Percentiles rank a stretch among this genome's conserved stretches.
Conservation (phyloP, 1,139 yeast genomes). For the Yamadazyma aaseri region DNA sequence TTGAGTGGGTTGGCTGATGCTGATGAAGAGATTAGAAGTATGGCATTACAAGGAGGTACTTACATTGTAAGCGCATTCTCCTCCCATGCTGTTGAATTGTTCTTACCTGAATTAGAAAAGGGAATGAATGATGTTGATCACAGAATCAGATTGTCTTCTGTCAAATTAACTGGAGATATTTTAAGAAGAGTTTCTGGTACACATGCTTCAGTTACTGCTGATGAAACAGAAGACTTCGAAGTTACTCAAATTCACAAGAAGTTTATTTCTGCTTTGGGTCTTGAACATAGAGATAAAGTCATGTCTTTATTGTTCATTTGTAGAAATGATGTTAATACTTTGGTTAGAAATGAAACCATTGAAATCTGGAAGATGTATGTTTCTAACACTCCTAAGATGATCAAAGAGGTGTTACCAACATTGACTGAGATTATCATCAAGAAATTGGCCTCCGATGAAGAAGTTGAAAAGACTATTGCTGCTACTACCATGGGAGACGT, state of each 20-base stretch:
- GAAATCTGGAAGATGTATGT: slow-evolving; percentile 98
- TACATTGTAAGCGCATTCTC: slow-evolving; percentile 91
- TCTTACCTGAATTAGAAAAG: slow-evolving; percentile 88
- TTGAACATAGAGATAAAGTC: slow-evolving; percentile 83
- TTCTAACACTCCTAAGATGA: slow-evolving; percentile 93
- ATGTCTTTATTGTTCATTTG: slow-evolving; percentile 84
- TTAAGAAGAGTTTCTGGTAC: slow-evolving; percentile 94
- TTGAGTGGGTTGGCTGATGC: slow-evolving; percentile 87
- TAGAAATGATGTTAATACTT: slow-evolving; percentile 86
- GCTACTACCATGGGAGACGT: slow-evolving; percentile 94
- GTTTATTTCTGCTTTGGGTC: slow-evolving; percentile 78
- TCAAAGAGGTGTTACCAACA: slow-evolving; percentile 86
- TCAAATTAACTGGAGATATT: slow-evolving; percentile 95
- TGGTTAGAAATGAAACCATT: slow-evolving; percentile 87
- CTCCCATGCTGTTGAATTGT: slow-evolving; percentile 84
- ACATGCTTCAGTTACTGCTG: slow-evolving; percentile 68
- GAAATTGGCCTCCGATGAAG: slow-evolving; percentile 78
- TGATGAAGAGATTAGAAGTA: slow-evolving; percentile 84
- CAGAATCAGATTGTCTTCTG: slow-evolving; percentile 90
- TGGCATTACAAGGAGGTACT: slow-evolving; percentile 90
- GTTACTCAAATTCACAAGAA: slow-evolving; percentile 56
- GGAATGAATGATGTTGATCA: slow-evolving; percentile 83
- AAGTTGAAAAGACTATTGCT: slow-evolving; percentile 79
- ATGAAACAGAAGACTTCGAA: slow-evolving; percentile 49
- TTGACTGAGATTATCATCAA: slow-evolving; percentile 78